Conservation (phyloP, 106 monocot species). For the Dioscorea zingiberensis region DNA sequence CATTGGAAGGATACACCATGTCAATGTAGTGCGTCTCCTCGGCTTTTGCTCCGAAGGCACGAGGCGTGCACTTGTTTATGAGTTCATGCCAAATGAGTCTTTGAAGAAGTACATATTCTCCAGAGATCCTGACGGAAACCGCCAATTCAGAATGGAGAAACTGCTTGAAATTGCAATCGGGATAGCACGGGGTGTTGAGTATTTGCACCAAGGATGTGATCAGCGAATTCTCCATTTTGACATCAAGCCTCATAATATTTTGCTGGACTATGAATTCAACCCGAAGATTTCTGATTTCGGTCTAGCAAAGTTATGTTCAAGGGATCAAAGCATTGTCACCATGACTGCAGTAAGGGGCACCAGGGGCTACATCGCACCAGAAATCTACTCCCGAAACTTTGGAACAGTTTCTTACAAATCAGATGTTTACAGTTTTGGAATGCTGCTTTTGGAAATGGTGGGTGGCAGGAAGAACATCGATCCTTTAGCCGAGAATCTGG, state of each 20-base stretch:
- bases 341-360: slow-evolving; percentile 14
- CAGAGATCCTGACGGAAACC: neutral
- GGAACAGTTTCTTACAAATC: slow-evolving; percentile 10
- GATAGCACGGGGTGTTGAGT: slow-evolving; percentile 10
- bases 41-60: slow-evolving; percentile 15
- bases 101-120: slow-evolving; percentile 14
- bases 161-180: neutral
- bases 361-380: slow-evolving; percentile 11
- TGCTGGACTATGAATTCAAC: slow-evolving; percentile 3
- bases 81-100: slow-evolving; percentile 16
- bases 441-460: slow-evolving; percentile 13
- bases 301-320: slow-evolving; percentile 14
- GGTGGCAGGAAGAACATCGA: neutral
- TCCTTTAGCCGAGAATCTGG: neutral
- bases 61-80: slow-evolving; percentile 12
- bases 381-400: slow-evolving; percentile 4
- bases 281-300: slow-evolving; percentile 20
- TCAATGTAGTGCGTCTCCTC: slow-evolving; percentile 11
- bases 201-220: slow-evolving; percentile 14
- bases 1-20: slow-evolving; percentile 11
- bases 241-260: slow-evolving; percentile 14
- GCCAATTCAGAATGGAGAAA: neutral
- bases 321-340: slow-evolving; percentile 2
- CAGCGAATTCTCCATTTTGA: slow-evolving; percentile 14
- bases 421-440: slow-evolving; percentile 15